phyloP scores from a whole-genome alignment of 805 yeast genomes.

The Candida golubevii region DNA sequence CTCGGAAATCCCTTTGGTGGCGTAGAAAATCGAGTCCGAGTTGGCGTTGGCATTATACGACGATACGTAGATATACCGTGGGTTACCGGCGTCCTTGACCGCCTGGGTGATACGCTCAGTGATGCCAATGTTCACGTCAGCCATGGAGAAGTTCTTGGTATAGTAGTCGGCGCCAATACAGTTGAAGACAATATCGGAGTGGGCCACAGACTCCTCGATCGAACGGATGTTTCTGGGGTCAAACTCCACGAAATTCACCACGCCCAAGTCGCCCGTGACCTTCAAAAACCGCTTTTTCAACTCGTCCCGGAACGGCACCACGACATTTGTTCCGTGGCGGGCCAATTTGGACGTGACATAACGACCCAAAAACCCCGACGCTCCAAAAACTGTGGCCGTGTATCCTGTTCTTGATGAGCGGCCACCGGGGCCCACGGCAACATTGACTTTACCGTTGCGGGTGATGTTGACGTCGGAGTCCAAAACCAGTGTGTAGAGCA shows the following conservation, averaged over 20 bases:
- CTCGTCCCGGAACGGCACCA: constrained; percentile 80
- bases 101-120: constrained; percentile 75
- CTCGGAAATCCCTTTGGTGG: constrained; percentile 79
- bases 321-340: constrained; percentile 72
- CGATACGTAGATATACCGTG: constrained; percentile 75
- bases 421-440: constrained; percentile 75
- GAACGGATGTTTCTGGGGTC: constrained; percentile 75
- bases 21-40: constrained; percentile 66
- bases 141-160: constrained; percentile 78
- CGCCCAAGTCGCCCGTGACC: constrained; percentile 84
- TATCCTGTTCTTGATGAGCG: constrained; percentile 82
- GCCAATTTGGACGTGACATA: constrained; percentile 69
- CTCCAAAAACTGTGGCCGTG: constrained; percentile 86
- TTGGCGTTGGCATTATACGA: constrained; percentile 69
- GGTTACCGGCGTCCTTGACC: constrained; percentile 62
- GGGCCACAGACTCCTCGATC: constrained; percentile 70
- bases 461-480: constrained; percentile 68
- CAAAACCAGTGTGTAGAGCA: constrained; percentile 37
- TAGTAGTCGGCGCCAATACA: constrained; percentile 70
- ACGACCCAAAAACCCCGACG: constrained; percentile 74
- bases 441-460: constrained; percentile 66
- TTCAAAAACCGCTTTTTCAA: constrained; percentile 72
- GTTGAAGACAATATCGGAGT: constrained; percentile 80
- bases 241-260: constrained; percentile 76
- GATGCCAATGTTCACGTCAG: constrained; percentile 78